These are phyloP conservation scores for Guyanaporus albipodus DNA, from an alignment of 768 basidiomycete genomes.

Conservation along the genomic window DNA sequence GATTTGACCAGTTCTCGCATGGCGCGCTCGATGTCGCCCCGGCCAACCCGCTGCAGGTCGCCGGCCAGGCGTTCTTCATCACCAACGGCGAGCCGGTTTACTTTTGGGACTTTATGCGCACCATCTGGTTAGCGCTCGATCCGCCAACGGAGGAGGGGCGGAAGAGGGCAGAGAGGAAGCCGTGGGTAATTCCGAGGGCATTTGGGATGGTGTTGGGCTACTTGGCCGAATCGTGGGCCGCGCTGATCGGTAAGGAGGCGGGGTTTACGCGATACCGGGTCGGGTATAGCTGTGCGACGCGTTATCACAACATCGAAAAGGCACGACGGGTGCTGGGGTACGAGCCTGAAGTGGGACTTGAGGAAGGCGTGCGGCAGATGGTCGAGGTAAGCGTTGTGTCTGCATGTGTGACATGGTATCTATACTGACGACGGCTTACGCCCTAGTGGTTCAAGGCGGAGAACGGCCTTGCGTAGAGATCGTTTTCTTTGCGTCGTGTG, in stretches of 20 bases:
- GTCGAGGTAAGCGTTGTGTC: constrained; percentile 56
- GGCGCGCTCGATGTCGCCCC: constrained; percentile 48
- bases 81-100: constrained; percentile 97
- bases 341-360: constrained; percentile 83
- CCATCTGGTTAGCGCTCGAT: constrained; percentile 73
- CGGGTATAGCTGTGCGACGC: constrained; percentile 67
- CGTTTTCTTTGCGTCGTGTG: too few relatives aligned
- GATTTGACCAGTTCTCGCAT: constrained; percentile 77
- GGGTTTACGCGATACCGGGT: constrained; percentile 89
- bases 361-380: constrained; percentile 76
- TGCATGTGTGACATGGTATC: not conserved
- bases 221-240: constrained; percentile 68
- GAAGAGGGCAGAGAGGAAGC: constrained; percentile 36
- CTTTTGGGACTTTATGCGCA: constrained; percentile 91
- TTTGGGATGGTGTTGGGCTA: constrained; percentile 71
- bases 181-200: constrained; percentile 51
- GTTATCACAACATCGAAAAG: constrained; percentile 95
- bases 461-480: constrained; percentile 28
- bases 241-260: constrained; percentile 72
- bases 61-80: constrained; percentile 93
- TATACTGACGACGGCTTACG: not conserved
- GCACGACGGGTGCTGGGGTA: constrained; percentile 89
- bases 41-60: constrained; percentile 72
- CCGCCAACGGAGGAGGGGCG: constrained; percentile 37
- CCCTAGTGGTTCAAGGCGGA: constrained; percentile 30